Evolutionary conservation across 2,329 filamentous ascomycete genomes (phyloP).

Genomic region (Pseudopyrenochaeta lycopersici): DNA sequence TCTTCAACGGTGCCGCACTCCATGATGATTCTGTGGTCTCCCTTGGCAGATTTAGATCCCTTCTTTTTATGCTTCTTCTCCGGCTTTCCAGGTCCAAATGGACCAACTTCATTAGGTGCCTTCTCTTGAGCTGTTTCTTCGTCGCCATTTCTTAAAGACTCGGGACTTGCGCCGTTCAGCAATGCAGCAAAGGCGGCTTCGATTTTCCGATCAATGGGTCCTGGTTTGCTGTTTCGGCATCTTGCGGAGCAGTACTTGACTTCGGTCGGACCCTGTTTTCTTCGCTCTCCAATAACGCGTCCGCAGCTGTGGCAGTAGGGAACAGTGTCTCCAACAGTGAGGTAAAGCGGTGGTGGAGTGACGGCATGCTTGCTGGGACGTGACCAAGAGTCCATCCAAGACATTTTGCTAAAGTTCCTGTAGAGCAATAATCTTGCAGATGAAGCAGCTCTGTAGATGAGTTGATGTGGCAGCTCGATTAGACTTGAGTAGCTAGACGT

Average conservation of each 20-base stretch:
- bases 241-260: slow-evolving; percentile 67
- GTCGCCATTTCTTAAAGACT: slow-evolving; percentile 28
- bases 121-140: slow-evolving; percentile 3
- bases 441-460: not conserved
- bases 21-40: slow-evolving; percentile 61
- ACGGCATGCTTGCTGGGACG: slow-evolving; percentile 52
- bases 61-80: slow-evolving; percentile 40
- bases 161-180: slow-evolving; percentile 46
- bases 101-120: not conserved
- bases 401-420: slow-evolving; percentile 47
- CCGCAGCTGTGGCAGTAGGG: slow-evolving; percentile 68
- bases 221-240: slow-evolving; percentile 63
- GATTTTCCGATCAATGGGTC: slow-evolving; percentile 61
- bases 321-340: slow-evolving; percentile 58
- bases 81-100: slow-evolving; percentile 9
- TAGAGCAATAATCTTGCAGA: not conserved
- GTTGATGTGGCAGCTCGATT: not conserved
- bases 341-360: slow-evolving; percentile 64
- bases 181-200: slow-evolving; percentile 59
- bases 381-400: slow-evolving; percentile 61
- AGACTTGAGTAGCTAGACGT: not conserved
- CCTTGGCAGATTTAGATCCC: slow-evolving; percentile 50
- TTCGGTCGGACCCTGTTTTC: slow-evolving; percentile 44
- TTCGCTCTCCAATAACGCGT: slow-evolving; percentile 59
- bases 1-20: slow-evolving; percentile 61